Percentiles rank a stretch among this genome's conserved stretches.
phyloP scores from a whole-genome alignment of 1,139 yeast genomes.

The Protomyces lactucae-debilis region DNA sequence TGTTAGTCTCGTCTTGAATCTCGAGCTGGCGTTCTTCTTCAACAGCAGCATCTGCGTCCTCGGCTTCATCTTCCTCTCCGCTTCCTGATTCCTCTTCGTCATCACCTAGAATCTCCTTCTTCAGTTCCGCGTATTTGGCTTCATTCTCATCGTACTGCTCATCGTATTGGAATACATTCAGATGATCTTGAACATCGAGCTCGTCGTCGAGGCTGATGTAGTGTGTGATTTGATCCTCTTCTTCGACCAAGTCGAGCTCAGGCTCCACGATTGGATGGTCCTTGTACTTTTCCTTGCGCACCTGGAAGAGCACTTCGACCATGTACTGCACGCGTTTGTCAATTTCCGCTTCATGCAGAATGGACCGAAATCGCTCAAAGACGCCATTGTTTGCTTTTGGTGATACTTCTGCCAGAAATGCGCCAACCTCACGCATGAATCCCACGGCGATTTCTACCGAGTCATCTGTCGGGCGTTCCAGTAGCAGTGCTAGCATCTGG shows the following conservation, averaged over 20 bases:
- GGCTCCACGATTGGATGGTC: conserved; percentile 45
- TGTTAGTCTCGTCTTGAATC: conserved; percentile 66
- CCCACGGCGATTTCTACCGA: conserved; percentile 49
- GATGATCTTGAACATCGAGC: conserved; percentile 46
- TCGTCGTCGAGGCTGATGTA: conserved; percentile 53
- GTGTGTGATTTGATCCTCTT: conserved; percentile 60
- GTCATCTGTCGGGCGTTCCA: conserved; percentile 52
- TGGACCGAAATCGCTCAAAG: conserved; percentile 56
- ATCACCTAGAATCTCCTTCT: conserved; percentile 48
- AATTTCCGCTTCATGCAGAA: conserved; percentile 55
- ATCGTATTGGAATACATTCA: conserved; percentile 55
- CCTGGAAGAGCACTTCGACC: conserved; percentile 52
- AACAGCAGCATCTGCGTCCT: conserved; percentile 36
- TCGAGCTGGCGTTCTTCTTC: conserved; percentile 30
- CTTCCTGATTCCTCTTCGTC: conserved; percentile 39
- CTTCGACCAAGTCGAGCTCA: conserved; percentile 59
- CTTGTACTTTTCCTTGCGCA: conserved; percentile 49
- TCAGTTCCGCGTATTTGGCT: conserved; percentile 43
- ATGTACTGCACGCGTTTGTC: conserved; percentile 46
- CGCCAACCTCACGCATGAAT: conserved; percentile 47
- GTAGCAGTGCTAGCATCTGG: conserved; percentile 58
- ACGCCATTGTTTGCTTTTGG: conserved; percentile 49
- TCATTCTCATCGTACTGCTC: conserved; percentile 52
- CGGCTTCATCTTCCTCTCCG: conserved; percentile 35
- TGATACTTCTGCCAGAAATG: conserved; percentile 44